These are phyloP conservation scores for Chalciporus sp. DNA, from an alignment of 1,284 basidiomycete species.

Conservation along the genomic window DNA sequence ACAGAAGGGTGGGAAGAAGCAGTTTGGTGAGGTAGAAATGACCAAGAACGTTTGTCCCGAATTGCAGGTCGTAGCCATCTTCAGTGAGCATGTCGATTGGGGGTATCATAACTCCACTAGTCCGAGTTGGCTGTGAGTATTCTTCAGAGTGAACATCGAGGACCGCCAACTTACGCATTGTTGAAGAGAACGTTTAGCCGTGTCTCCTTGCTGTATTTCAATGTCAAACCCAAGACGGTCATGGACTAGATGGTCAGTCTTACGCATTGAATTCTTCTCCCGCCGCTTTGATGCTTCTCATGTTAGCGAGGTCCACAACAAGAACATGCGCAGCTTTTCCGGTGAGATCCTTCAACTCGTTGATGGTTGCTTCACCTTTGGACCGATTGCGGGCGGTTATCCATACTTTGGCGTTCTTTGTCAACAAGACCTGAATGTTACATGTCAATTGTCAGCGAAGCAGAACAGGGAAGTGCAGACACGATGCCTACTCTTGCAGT, in stretches of 20 bases:
- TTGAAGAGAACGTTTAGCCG: constrained; percentile 45
- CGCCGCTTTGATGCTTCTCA: constrained; percentile 52
- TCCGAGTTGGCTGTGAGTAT: background rate
- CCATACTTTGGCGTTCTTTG: constrained; percentile 66
- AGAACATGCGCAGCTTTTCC: constrained; percentile 55
- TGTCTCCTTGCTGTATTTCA: constrained; percentile 43
- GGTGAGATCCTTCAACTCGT: constrained; percentile 46
- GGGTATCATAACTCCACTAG: constrained; percentile 51
- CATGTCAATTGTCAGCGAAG: too few relatives aligned
- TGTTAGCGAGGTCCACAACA: constrained; percentile 60
- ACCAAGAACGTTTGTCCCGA: constrained; percentile 52
- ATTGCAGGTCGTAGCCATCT: constrained; percentile 58
- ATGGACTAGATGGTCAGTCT: background rate
- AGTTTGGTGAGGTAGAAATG: constrained; percentile 47
- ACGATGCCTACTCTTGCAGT: constrained; percentile 40
- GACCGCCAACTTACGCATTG: constrained; percentile 44
- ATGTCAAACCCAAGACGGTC: background rate
- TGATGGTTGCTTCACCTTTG: constrained; percentile 55
- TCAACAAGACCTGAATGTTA: constrained; percentile 43
- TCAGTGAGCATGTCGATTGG: constrained; percentile 48
- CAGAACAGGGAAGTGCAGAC: background rate
- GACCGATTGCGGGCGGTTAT: constrained; percentile 53
- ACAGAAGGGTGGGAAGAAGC: constrained; percentile 37
- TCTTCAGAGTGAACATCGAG: background rate
- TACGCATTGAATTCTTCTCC: constrained; percentile 49